Evolutionary conservation across 2,329 filamentous ascomycete species (phyloP).

Genomic region (Exserohilum turcica): DNA sequence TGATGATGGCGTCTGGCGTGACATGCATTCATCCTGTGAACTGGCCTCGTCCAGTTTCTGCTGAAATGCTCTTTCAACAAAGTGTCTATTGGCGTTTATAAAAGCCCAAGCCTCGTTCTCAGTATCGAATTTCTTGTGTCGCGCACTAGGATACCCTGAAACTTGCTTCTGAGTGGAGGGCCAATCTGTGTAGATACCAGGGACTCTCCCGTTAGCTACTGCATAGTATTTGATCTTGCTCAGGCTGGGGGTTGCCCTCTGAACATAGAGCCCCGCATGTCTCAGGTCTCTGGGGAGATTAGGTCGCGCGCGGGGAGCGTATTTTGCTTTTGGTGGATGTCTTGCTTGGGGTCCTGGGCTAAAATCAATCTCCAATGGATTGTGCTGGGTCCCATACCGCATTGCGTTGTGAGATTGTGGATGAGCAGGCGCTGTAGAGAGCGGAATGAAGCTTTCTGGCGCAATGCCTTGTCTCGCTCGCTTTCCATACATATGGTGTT

Average conservation of each 20-base stretch:
- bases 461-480: neutral
- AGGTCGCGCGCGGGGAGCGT: neutral
- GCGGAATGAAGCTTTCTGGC: neutral
- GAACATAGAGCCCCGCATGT: conserved; percentile 76
- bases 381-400: conserved; percentile 16
- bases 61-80: neutral
- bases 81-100: conserved; percentile 54
- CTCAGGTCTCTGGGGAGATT: conserved; percentile 46
- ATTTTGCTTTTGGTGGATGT: neutral
- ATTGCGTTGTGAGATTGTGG: neutral
- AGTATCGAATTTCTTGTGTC: conserved; percentile 54
- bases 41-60: neutral
- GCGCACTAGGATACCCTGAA: conserved; percentile 65
- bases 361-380: conserved; percentile 20
- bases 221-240: conserved; percentile 61
- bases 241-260: conserved; percentile 52
- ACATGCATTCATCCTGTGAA: neutral
- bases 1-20: neutral
- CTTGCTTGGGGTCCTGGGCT: conserved; percentile 15
- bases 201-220: conserved; percentile 60
- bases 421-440: neutral
- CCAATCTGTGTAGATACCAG: conserved; percentile 70
- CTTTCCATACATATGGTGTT: neutral
- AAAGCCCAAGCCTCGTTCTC: conserved; percentile 76
- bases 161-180: conserved; percentile 72